Base-by-base conservation (phyloP, 2,329 filamentous ascomycete genomes). In the Fusarium sp. region DNA sequence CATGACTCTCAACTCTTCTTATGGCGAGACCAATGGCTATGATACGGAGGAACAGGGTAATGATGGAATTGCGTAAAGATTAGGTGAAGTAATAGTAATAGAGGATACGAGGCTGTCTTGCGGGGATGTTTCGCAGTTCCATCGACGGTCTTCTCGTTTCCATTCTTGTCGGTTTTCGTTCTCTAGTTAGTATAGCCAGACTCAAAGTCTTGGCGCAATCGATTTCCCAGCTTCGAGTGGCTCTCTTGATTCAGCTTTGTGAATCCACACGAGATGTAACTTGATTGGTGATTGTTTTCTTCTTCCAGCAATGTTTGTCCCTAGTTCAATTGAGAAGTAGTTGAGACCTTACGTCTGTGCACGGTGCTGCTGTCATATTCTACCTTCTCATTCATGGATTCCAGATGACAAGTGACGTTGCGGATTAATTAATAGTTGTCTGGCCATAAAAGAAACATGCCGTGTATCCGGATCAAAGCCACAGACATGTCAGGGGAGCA, bases 251-350 rank as follows among this genome's bases (percentile, higher is more conserved):
- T 12, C 28, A 13, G 5, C 14, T 17, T n/a, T 13, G 5, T 18
- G 28, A 4, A 1, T 4, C 4, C 7, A n/a, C 14, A 9, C 10
- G 2, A 30, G 0, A 12, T 50, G 20, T 18, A 3, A 1, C 10
- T 18, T 13, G 2, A 9, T 0, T 13, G 14, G 7, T 7, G 0
- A 9, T 0, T n/a, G 10, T n/a, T 30, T 18, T 7, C 47, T 0
- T 18, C 11, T 0, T 3, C 1, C 1, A 0, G 6, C 8, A 0
- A 20, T 32, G 15, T 8, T 35, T 9, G 0, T 7, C 11, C 8
- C 3, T 3, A 0, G 6, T 2, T 24, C 4, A 4, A 10, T 15
- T 51, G 30, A 24, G 17, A 1, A 15, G 17, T 10, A 8, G 3
- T 4, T 35, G 8, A 8, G 8, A 0, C 12, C 6, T 14, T 2